Evolutionary conservation across 768 basidiomycete genomes (phyloP).

Genomic region (Lanmaoa pseudosensibilis): DNA sequence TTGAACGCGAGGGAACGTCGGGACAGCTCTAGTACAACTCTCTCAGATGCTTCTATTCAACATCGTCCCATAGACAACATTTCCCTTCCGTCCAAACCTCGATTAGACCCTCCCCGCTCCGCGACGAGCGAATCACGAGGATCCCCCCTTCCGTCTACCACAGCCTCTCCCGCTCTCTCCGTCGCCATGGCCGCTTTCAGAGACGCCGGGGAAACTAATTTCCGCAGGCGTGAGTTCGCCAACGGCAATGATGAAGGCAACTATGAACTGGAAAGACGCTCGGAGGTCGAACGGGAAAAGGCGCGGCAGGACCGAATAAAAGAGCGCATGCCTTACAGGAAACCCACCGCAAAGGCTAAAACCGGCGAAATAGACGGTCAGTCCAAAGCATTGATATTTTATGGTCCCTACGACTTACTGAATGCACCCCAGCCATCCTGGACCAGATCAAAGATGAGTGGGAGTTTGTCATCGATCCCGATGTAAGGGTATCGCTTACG

Average conservation of each 20-base stretch:
- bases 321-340: conserved; percentile 63
- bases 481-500: conserved; percentile 47
- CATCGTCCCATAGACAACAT: conserved; percentile 32
- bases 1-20: conserved; percentile 35
- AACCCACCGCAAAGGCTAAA: conserved; percentile 51
- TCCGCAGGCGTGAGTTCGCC: conserved; percentile 53
- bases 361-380: conserved; percentile 85
- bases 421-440: conserved; percentile 58
- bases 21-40: conserved; percentile 53
- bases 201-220: conserved; percentile 47
- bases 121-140: conserved; percentile 13
- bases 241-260: conserved; percentile 54
- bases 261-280: conserved; percentile 56
- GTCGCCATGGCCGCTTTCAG: conserved; percentile 71
- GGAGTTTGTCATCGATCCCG: conserved; percentile 82
- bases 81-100: conserved; percentile 17
- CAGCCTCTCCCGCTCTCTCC: conserved; percentile 46
- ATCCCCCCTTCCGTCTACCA: conserved; percentile 34
- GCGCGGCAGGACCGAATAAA: conserved; percentile 67
- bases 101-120: conserved; percentile 19
- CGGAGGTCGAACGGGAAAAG: conserved; percentile 63
- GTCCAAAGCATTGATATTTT: conserved; percentile 26
- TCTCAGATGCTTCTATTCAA: conserved; percentile 43
- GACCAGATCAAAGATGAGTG: conserved; percentile 87
- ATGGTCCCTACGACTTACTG: neutral